Conservation (phyloP, 140 eudicot species). For the Oenanthe javanica region DNA sequence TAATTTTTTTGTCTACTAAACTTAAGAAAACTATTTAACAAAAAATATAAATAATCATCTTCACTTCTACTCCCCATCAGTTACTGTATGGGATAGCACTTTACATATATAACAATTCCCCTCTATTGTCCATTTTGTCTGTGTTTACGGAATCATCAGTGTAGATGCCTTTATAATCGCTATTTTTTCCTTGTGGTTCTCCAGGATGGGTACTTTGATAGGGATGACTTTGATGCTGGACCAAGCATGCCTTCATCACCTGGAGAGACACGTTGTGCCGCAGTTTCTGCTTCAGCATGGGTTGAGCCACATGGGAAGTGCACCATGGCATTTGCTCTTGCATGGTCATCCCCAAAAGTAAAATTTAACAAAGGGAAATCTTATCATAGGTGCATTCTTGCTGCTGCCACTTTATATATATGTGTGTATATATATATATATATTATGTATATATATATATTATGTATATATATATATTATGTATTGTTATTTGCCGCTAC, state of each 20-base stretch:
- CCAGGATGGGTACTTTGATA: constrained; percentile 81
- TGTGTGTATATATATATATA: neutral
- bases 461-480: no score
- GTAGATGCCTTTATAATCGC: neutral
- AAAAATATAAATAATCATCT: neutral
- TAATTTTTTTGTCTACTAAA: neutral
- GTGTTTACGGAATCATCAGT: neutral
- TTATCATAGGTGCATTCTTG: constrained; percentile 52
- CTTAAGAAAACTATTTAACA: neutral
- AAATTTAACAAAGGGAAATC: constrained; percentile 85
- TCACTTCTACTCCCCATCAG: neutral
- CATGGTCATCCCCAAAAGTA: constrained; percentile 95
- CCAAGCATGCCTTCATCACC: constrained; percentile 85
- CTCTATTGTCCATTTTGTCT: neutral
- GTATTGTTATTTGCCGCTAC: neutral
- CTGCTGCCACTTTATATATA: neutral
- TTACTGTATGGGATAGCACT: neutral
- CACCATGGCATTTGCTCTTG: constrained; percentile 78
- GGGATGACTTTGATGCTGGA: constrained; percentile 66
- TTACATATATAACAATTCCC: neutral
- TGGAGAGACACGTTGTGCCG: constrained; percentile 93
- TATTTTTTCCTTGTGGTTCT: constrained; percentile 10
- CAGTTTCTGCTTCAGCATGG: constrained; percentile 90
- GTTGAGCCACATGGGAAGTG: constrained; percentile 95
- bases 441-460: no score